Evolutionary conservation across 306 rosid genomes (phyloP).

Genomic region (apple (Malus domestica)): DNA sequence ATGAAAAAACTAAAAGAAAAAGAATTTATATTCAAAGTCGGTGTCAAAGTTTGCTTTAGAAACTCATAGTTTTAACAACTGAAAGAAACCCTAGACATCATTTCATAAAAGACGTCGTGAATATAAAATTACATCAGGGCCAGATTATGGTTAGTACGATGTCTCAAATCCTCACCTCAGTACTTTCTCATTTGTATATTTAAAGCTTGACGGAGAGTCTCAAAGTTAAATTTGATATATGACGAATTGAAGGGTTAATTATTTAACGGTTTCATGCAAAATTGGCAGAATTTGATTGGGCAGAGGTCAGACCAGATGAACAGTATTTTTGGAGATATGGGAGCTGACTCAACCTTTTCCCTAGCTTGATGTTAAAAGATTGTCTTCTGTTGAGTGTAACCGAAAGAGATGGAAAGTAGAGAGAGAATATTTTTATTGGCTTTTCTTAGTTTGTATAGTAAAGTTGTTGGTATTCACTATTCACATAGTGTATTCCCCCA

Average conservation of each 20-base stretch:
- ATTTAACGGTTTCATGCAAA: not conserved
- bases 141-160: not conserved
- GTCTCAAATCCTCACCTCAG: not conserved
- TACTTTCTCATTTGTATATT: not conserved
- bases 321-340: too few relatives aligned
- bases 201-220: not conserved
- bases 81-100: not conserved
- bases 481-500: slow-evolving; percentile 3
- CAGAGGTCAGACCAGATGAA: not conserved
- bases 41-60: not conserved
- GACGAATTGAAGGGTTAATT: not conserved
- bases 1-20: not conserved
- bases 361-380: too few relatives aligned
- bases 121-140: not conserved
- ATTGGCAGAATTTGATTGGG: not conserved
- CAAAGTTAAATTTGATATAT: not conserved
- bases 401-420: not conserved
- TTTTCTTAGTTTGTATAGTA: too few relatives aligned
- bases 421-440: not conserved
- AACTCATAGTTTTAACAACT: not conserved
- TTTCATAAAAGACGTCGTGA: not conserved
- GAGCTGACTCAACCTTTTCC: not conserved
- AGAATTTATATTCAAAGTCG: not conserved
- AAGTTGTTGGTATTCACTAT: not conserved
- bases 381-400: too few relatives aligned